Evolutionary conservation across 2,329 filamentous ascomycete species (phyloP), one percentile per base, ranked within the genome.

Genomic region (Hymenoscyphus salicellus): DNA sequence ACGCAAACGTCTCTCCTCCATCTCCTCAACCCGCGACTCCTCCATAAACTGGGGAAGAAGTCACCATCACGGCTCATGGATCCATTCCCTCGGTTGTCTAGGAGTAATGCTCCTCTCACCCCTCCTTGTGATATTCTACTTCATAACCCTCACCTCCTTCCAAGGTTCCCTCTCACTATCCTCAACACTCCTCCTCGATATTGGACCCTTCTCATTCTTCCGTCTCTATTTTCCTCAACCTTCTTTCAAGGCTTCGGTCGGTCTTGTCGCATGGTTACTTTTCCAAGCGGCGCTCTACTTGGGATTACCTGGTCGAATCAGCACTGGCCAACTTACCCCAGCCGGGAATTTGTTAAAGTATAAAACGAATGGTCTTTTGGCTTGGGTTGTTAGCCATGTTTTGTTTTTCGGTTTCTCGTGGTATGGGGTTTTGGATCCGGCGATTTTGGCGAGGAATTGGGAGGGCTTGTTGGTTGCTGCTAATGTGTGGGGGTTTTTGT

Each of bases 301-400:
- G 41, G 74, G 73, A 49, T 69, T 78, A 32, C 77, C 77, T 2
- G 71, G 74, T 17, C 67, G 70, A 46, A 65, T 74, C 43, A 73
- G 73, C 20, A 73, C 70, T 5, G 79, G 79, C 2, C 79, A 81
- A 58, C 73, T 75, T 14, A 81, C 79, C 0, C 79, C 79, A 3
- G 79, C 78, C 17, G 79, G 79, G 0, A 67, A 81, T 65, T 71
- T 80, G 28, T 72, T 81, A 10, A 73, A 75, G 5, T 81, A 81
- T 65, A 74, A 73, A 23, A 79, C 77, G n/a, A 81, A 81, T 66
- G 79, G 79, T 0, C 69, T 81, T 1, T 67, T 68, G 1, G 78
- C 79, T 6, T 81, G 78, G 77, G 58, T 76, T 4, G 65, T 78
- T 6, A 80, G 78, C 0, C 76, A 80, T 65, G 32, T 73, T 1